These are phyloP conservation scores for Protomyces gravidus DNA, from an alignment of 1,139 yeast species.

Conservation along the genomic window DNA sequence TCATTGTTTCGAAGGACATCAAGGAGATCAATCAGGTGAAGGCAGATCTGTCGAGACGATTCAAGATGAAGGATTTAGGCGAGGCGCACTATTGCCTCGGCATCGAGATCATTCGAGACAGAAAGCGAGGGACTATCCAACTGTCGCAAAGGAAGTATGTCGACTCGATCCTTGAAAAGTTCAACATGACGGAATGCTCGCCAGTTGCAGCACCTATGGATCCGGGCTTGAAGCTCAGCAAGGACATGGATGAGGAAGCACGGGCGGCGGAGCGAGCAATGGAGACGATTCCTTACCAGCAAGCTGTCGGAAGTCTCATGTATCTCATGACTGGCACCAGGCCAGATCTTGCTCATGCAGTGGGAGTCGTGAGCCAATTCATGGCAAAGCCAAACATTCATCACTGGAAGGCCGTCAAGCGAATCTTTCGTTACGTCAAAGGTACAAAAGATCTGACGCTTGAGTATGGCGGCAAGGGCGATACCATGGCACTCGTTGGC, in stretches of 20 bases:
- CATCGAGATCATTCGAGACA: background rate
- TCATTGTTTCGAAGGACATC: background rate
- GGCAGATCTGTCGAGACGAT: background rate
- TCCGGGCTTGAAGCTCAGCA: background rate
- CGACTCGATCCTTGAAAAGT: background rate
- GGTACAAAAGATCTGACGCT: conserved; percentile 1
- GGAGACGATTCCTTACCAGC: background rate
- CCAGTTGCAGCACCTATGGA: background rate
- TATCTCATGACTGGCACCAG: conserved; percentile 22
- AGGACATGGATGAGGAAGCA: too few relatives aligned
- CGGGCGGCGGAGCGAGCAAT: too few relatives aligned
- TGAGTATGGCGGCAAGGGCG: background rate
- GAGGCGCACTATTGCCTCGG: background rate
- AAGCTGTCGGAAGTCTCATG: background rate
- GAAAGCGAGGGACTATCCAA: background rate
- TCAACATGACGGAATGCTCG: background rate
- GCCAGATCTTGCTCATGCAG: conserved; percentile 32
- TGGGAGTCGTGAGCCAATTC: conserved; percentile 29
- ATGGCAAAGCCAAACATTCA: conserved; percentile 17
- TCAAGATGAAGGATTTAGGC: background rate
- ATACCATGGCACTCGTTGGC: conserved; percentile 1
- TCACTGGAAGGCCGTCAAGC: conserved; percentile 30
- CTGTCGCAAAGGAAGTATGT: background rate
- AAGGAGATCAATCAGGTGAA: background rate
- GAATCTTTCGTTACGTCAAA: conserved; percentile 28